Evolutionary conservation across 2,329 filamentous ascomycete species (phyloP).

Genomic region (Xylaria arbuscula): DNA sequence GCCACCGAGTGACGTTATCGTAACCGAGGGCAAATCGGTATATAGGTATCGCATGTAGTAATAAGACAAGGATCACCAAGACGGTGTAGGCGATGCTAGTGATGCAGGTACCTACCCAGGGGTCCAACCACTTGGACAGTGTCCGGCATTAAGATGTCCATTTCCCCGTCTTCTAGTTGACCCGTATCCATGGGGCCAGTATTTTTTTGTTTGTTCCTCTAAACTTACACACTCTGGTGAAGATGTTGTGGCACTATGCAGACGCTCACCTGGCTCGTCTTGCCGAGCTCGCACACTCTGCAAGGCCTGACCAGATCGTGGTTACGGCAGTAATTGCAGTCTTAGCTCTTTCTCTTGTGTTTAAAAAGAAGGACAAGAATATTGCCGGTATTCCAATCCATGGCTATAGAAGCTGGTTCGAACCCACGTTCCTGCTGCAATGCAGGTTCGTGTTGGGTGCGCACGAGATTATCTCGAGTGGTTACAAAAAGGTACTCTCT

Average conservation of each 20-base stretch:
- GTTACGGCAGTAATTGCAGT: background rate
- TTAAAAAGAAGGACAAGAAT: conserved; percentile 1
- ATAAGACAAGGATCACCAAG: conserved; percentile 1
- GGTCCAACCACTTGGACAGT: background rate
- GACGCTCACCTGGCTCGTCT: conserved; percentile 5
- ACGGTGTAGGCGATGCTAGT: conserved; percentile 5
- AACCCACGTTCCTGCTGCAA: conserved; percentile 15
- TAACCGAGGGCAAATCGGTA: background rate
- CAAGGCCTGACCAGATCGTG: conserved; percentile 6
- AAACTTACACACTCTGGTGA: background rate
- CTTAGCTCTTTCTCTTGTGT: background rate
- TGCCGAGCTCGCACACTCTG: conserved; percentile 11
- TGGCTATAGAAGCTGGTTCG: conserved; percentile 14
- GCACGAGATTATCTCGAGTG: conserved; percentile 11
- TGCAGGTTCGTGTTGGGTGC: conserved; percentile 12
- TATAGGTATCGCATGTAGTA: background rate
- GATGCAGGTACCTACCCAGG: conserved; percentile 20
- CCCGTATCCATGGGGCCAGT: conserved; percentile 4
- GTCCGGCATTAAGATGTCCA: conserved; percentile 4
- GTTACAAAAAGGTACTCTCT: conserved; percentile 13
- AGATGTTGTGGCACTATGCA: background rate
- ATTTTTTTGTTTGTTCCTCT: background rate
- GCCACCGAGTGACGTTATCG: background rate
- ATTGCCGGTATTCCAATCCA: background rate
- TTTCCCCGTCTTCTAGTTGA: background rate